Evolutionary conservation across 2,329 filamentous ascomycete genomes (phyloP).

Genomic region (Dactylellina cionopaga): DNA sequence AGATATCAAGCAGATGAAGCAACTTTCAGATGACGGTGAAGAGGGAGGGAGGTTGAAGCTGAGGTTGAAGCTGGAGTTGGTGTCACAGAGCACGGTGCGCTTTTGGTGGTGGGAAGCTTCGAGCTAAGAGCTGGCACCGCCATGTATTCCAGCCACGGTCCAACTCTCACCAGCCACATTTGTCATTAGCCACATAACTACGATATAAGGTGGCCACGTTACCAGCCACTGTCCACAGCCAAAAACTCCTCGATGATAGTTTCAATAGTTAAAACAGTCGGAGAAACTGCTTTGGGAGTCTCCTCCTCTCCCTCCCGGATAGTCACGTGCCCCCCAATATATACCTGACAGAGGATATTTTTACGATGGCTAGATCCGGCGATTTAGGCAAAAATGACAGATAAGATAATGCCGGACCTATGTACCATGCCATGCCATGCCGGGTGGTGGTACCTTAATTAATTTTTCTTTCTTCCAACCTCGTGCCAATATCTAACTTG

Average conservation of each 20-base stretch:
- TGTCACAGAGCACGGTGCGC: slow-evolving; percentile 9
- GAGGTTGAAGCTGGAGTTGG: slow-evolving; percentile 8
- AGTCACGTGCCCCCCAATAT: no score
- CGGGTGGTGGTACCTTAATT: slow-evolving; percentile 25
- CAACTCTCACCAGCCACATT: slow-evolving; percentile 4
- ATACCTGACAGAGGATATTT: no score
- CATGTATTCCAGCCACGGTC: not conserved
- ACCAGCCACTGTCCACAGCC: not conserved
- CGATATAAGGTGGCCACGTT: not conserved
- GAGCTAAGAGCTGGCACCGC: not conserved
- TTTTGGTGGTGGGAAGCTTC: slow-evolving; percentile 17
- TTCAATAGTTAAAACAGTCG: no score
- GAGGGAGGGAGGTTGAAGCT: slow-evolving; percentile 1
- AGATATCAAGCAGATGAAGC: not conserved
- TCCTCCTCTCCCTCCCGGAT: no score
- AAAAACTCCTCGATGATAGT: not conserved
- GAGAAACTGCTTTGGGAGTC: no score
- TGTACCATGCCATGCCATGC: no score
- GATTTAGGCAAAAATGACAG: slow-evolving; percentile 27
- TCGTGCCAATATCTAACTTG: slow-evolving; percentile 19
- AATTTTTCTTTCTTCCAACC: not conserved
- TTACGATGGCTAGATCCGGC: not conserved
- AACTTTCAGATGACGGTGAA: not conserved
- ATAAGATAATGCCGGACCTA: slow-evolving; percentile 11
- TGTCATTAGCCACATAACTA: not conserved